Evolutionary conservation across 2,329 filamentous ascomycete species (phyloP).

Genomic region (Tolypocladium pustulatum): DNA sequence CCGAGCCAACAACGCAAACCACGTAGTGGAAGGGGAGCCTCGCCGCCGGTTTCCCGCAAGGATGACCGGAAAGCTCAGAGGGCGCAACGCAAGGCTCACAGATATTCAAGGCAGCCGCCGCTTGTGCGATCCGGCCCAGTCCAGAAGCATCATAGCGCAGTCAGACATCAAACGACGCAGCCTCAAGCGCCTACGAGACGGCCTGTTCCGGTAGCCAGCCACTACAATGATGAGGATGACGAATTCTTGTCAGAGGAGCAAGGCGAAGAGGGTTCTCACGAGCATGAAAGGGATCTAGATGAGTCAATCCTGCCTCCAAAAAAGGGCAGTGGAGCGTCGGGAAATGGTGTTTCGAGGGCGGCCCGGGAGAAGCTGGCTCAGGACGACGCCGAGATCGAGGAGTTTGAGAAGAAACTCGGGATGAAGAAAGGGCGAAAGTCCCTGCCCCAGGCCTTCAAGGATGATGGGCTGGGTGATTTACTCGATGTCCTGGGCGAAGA

Average conservation of each 20-base stretch:
- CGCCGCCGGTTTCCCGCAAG: conserved; percentile 35
- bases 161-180: neutral
- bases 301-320: conserved; percentile 14
- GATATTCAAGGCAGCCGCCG: conserved; percentile 7
- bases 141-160: neutral
- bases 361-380: conserved; percentile 51
- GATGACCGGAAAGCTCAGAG: conserved; percentile 58
- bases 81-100: conserved; percentile 43
- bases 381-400: conserved; percentile 83
- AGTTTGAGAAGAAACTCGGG: conserved; percentile 78
- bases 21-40: conserved; percentile 1
- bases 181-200: neutral
- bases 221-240: conserved; percentile 4
- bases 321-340: conserved; percentile 19
- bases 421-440: conserved; percentile 67
- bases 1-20: conserved; percentile 1
- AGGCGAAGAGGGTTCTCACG: conserved; percentile 7
- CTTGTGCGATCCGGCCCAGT: neutral
- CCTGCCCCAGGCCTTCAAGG: conserved; percentile 60
- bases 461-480: conserved; percentile 75
- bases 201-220: neutral
- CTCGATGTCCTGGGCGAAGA: conserved; percentile 51
- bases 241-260: neutral
- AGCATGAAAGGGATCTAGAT: conserved; percentile 9
- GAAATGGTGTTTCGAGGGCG: conserved; percentile 7